phyloP scores from a whole-genome alignment of 129 eudicot genomes.

The Lonicera japonica region DNA sequence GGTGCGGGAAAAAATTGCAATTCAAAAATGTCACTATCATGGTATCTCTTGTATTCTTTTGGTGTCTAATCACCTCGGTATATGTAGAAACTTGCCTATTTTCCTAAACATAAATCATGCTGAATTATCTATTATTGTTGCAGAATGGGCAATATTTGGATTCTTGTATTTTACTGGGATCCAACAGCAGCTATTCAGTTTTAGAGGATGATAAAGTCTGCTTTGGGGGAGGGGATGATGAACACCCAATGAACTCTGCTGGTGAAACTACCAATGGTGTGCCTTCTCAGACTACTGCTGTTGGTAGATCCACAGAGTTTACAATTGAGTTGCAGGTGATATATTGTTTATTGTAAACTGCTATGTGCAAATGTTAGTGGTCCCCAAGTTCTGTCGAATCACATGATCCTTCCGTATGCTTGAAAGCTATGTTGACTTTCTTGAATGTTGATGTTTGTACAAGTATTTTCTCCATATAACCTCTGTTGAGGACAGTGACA shows the following conservation, averaged over 20 bases:
- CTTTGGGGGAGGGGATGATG: slow-evolving; percentile 47
- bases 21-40: slow-evolving; percentile 73
- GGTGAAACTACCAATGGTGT: slow-evolving; percentile 19
- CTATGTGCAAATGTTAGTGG: background rate
- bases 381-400: too few relatives aligned
- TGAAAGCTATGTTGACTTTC: background rate
- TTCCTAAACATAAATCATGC: background rate
- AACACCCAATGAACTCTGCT: slow-evolving; percentile 23
- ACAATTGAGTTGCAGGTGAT: slow-evolving; percentile 81
- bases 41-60: slow-evolving; percentile 31
- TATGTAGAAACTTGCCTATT: slow-evolving; percentile 5
- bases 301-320: slow-evolving; percentile 53
- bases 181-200: slow-evolving; percentile 69
- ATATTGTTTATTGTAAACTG: background rate
- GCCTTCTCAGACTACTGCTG: slow-evolving; percentile 33
- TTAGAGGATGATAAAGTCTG: slow-evolving; percentile 48
- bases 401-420: background rate
- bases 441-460: background rate
- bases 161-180: slow-evolving; percentile 72
- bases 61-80: slow-evolving; percentile 10
- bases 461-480: too few relatives aligned
- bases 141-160: slow-evolving; percentile 76
- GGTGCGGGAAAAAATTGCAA: slow-evolving; percentile 67
- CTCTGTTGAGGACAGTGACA: too few relatives aligned
- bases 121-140: slow-evolving; percentile 12